Base-by-base conservation (phyloP, 2,329 filamentous ascomycete genomes). In the Xylariaceae sp. region DNA sequence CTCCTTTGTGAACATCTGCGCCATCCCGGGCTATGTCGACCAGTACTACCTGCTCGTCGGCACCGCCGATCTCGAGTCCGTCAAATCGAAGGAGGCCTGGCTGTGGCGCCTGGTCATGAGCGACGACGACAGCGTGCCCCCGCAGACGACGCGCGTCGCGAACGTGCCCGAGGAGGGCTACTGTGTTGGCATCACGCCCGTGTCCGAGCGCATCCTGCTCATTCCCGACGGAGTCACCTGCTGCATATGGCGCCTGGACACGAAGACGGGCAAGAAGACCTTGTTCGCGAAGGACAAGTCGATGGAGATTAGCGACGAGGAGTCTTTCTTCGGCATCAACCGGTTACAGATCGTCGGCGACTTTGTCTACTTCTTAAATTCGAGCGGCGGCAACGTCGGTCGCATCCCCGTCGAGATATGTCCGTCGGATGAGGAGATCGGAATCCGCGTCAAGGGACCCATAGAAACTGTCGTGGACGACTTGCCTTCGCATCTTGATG, bases 321-420 rank as follows among this genome's bases (percentile, higher is more conserved):
- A 68, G 2, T 62, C 64, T 54, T 67, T 63, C 59, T 72, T 69
- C 39, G 70, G 71, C 18, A 56, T 73, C 3, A 73, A 71, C 60
- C 64, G 68, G 4, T 44, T 72, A 6, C 63, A 67, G n/a, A 34
- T 73, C 35, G 57, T 64, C 34, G 66, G 60, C 8, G 54, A 63
- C 30, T 67, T 55, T 53, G 44, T 71, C 3, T 71, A 68, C 60
- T 73, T 70, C 59, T 71, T 69, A 9, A 73, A 73, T 47, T 71
- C 66, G 15, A 68, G 70, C 52, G 60, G 55, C 11, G 71, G 71
- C 57, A 64, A 18, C 13, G 34, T 73, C 39, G 63, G 64, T 58
- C 69, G 70, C 34, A 58, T 72, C 23, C 71, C 71, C 1, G 59
- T 73, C 17, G 62, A 63, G 53, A 51, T 56, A 17, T 61, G 66